These are phyloP conservation scores for Typha latifolia DNA, from an alignment of 176 grass and related monocot species.

Conservation along the genomic window DNA sequence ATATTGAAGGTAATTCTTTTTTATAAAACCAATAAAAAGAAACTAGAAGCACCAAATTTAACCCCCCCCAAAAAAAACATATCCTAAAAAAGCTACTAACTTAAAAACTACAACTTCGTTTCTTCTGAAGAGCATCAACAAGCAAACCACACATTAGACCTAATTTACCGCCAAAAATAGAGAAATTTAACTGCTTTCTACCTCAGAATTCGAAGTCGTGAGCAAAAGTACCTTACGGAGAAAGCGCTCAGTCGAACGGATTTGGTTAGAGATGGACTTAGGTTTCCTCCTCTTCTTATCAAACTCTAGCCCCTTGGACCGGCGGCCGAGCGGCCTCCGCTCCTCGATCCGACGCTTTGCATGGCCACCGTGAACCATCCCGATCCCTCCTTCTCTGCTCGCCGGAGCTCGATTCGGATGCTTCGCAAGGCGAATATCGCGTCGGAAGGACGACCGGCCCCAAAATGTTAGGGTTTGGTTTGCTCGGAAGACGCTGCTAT, in stretches of 20 bases:
- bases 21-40: too few species aligned
- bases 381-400: not conserved
- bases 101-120: not conserved
- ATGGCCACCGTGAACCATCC: constrained; percentile 72
- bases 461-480: not conserved
- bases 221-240: constrained; percentile 74
- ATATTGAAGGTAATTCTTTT: too few species aligned
- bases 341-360: constrained; percentile 36
- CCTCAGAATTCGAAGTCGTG: not conserved
- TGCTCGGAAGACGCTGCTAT: not conserved
- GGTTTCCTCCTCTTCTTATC: constrained; percentile 38
- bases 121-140: not conserved
- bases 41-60: too few species aligned
- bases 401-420: constrained; percentile 31
- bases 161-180: not conserved
- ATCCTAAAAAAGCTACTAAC: not conserved
- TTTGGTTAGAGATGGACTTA: constrained; percentile 68
- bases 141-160: not conserved
- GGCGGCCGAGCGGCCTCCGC: constrained; percentile 26
- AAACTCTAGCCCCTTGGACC: constrained; percentile 32
- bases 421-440: too few species aligned
- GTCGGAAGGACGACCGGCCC: not conserved
- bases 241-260: constrained; percentile 79
- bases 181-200: not conserved
- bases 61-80: too few species aligned